These are phyloP conservation scores for Pyricularia grisea DNA, from an alignment of 2,329 filamentous ascomycete genomes.

Conservation along the genomic window DNA sequence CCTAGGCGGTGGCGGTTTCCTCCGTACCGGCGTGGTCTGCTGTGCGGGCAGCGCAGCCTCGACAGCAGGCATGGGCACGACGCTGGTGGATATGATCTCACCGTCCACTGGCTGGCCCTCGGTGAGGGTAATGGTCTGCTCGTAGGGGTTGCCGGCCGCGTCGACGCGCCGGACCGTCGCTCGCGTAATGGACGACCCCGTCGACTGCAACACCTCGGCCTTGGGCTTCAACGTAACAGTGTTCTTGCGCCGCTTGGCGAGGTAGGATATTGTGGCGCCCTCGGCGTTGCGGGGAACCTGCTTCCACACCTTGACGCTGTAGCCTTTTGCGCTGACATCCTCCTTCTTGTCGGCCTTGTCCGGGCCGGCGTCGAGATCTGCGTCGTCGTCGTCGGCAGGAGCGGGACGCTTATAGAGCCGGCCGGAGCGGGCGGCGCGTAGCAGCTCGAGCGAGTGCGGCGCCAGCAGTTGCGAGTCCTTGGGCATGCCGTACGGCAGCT, in stretches of 20 bases:
- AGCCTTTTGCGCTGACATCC: constrained; percentile 47
- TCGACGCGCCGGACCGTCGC: constrained; percentile 74
- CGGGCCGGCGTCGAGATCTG: constrained; percentile 44
- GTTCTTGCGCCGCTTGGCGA: constrained; percentile 53
- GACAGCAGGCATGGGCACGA: constrained; percentile 37
- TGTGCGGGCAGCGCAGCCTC: constrained; percentile 38
- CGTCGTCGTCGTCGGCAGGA: constrained; percentile 50
- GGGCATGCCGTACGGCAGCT: constrained; percentile 73
- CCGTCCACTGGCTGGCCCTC: constrained; percentile 74
- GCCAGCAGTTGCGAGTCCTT: constrained; percentile 72
- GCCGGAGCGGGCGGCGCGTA: constrained; percentile 72
- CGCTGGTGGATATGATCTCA: constrained; percentile 60
- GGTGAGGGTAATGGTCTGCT: constrained; percentile 73
- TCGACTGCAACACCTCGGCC: constrained; percentile 8
- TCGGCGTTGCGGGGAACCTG: constrained; percentile 51
- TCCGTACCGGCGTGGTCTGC: constrained; percentile 33
- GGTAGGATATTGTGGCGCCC: constrained; percentile 37
- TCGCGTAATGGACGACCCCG: constrained; percentile 56
- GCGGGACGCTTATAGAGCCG: constrained; percentile 64
- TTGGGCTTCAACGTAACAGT: constrained; percentile 47
- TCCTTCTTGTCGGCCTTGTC: constrained; percentile 55
- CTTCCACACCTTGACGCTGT: constrained; percentile 51
- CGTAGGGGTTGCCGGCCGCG: constrained; percentile 69
- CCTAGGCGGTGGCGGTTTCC: constrained; percentile 67
- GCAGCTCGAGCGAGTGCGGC: constrained; percentile 70